A percentile compares a stretch with the other conserved stretches of the same genome.
Evolutionary conservation across 2,329 filamentous ascomycete genomes (phyloP).

Genomic region (Calonectria ilicicola): DNA sequence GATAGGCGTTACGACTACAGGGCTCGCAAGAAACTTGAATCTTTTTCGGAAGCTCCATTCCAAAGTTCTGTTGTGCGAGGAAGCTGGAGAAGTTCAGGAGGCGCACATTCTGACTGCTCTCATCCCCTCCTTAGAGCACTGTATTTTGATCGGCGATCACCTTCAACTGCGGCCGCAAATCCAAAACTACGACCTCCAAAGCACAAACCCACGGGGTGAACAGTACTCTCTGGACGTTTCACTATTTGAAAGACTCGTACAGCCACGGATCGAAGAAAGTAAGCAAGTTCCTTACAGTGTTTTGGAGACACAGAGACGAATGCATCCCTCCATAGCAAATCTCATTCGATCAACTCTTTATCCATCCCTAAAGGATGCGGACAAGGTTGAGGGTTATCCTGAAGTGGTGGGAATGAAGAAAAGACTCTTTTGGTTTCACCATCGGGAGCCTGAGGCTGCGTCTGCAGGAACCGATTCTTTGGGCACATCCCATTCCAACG

Average conservation of each 20-base stretch:
- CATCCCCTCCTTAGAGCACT: slow-evolving; percentile 69
- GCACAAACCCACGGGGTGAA: slow-evolving; percentile 48
- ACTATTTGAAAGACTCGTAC: slow-evolving; percentile 62
- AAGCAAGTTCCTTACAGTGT: neutral
- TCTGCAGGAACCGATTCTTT: slow-evolving; percentile 44
- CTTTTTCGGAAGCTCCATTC: slow-evolving; percentile 60
- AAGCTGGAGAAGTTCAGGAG: slow-evolving; percentile 77
- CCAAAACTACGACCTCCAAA: slow-evolving; percentile 55
- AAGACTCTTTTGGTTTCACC: slow-evolving; percentile 73
- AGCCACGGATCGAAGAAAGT: slow-evolving; percentile 47
- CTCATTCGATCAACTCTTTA: slow-evolving; percentile 71
- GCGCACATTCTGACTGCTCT: slow-evolving; percentile 70
- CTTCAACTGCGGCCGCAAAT: slow-evolving; percentile 69
- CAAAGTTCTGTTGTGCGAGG: slow-evolving; percentile 74
- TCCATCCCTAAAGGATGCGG: slow-evolving; percentile 64
- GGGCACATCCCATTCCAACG: slow-evolving; percentile 64
- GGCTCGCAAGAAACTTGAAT: slow-evolving; percentile 64
- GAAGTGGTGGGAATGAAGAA: slow-evolving; percentile 65
- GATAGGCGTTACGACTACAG: slow-evolving; percentile 71
- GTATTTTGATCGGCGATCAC: slow-evolving; percentile 74
- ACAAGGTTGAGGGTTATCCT: slow-evolving; percentile 52
- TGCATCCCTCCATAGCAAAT: slow-evolving; percentile 72
- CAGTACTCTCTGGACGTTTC: slow-evolving; percentile 32
- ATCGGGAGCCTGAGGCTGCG: slow-evolving; percentile 59
- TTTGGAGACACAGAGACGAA: slow-evolving; percentile 56